Evolutionary conservation across 768 basidiomycete species (phyloP).

Genomic region (Calocybe cyanea): DNA sequence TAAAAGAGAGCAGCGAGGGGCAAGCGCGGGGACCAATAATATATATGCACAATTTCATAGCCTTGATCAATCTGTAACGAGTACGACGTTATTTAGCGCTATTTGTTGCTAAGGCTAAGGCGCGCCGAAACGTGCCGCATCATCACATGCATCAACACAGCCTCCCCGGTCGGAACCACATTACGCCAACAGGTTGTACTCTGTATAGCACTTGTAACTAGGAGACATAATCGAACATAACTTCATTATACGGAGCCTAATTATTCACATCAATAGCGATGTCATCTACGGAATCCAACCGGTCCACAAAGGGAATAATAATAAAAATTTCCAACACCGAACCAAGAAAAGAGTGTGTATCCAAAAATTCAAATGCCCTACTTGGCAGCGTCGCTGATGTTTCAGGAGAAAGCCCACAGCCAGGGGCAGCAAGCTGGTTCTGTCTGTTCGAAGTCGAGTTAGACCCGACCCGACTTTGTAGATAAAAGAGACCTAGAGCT

Average conservation of each 20-base stretch:
- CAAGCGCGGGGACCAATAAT: neutral
- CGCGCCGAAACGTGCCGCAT: constrained; percentile 5
- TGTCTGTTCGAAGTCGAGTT: too few relatives aligned
- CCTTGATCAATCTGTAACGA: constrained; percentile 11
- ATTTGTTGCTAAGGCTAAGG: constrained; percentile 10
- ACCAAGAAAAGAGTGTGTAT: too few relatives aligned
- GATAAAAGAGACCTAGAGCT: constrained; percentile 10
- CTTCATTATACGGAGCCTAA: constrained; percentile 5
- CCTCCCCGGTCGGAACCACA: too few relatives aligned
- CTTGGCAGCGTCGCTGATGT: too few relatives aligned
- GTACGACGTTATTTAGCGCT: constrained; percentile 1
- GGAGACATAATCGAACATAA: too few relatives aligned
- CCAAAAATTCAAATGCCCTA: too few relatives aligned
- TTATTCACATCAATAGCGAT: constrained; percentile 11
- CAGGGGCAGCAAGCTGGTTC: too few relatives aligned
- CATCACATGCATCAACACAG: neutral
- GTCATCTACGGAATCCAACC: constrained; percentile 4
- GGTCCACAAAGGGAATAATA: too few relatives aligned
- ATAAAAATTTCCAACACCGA: too few relatives aligned
- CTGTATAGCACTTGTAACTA: too few relatives aligned
- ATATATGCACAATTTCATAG: constrained; percentile 7
- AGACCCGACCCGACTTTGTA: neutral
- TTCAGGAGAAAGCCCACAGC: too few relatives aligned
- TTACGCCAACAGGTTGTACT: too few relatives aligned
- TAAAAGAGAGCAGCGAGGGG: constrained; percentile 2